Evolutionary conservation across 176 grass and related monocot genomes (phyloP), one percentile per base, ranked within the genome.

Genomic region (barley (Hordeum vulgare)): DNA sequence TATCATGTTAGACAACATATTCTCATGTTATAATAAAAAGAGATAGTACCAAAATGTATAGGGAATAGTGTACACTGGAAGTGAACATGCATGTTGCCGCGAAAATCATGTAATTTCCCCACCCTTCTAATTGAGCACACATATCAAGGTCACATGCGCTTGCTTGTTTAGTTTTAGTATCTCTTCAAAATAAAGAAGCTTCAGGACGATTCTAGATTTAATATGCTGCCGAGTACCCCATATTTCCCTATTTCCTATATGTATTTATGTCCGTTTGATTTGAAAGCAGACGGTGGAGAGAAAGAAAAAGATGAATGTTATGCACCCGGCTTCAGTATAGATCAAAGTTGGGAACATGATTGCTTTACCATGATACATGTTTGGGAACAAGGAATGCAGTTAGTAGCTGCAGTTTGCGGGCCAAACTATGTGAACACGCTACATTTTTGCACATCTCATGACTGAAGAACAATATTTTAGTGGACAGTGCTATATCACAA

Each of bases 1-100:
- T 70, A 36, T 71, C 81, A 89, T 83, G 64, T 83, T 61, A 90
- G 28, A 23, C 4, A 1, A 9, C 39, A 27, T 65, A 65, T 57
- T 73, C 23, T 76, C 42, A 42, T 64, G 61, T 40, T 75, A 64
- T 12, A 51, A 33, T 49, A 49, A 49, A 20, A 54, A 64, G 7
- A 57, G 20, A 49, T 60, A 35, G 37, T 24, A 33, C 4, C 42
- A 75, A 34, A 68, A 62, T 42, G 6, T 35, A 65, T 20, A 37
- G 13, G 1, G 4, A 54, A 21, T 18, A 59, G 23, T 66, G n/a
- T n/a, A 76, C 71, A 42, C 68, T 35, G 39, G 35, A 40, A 70
- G 23, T 33, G 71, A 74, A 29, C 44, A 74, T 53, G 71, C 71
- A 31, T 42, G 27, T 9, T 51, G 15, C 26, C 27, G 8, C 14